Base-by-base conservation (phyloP, 257 asterid genomes). In the Solanum chmielewskii region DNA sequence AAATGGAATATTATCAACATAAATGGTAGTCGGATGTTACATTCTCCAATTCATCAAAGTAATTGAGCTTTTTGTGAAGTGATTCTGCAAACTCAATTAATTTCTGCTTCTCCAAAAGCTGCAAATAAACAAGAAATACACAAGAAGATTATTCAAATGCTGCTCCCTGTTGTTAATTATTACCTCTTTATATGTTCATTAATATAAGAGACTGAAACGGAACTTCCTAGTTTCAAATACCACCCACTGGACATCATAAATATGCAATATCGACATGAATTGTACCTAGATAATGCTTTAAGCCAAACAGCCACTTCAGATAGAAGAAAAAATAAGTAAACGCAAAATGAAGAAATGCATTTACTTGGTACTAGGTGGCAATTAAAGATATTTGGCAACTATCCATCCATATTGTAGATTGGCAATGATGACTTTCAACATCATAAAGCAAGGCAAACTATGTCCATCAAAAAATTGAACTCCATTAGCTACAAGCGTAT, bases 41-140 rank as follows among this genome's bases (percentile, higher is more conserved):
- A 92, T 97, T 97, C 94, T 97, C 99, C 92, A 97, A 91, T 92
- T 97, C 99, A 92, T 97, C 99, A 18, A 97, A 97, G 94, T 97
- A 97, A 90, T 92, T 96, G 91, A 97, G 99, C 93, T 97, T 97
- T 89, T 91, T 93, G 80, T 96, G 99, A 88, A 97, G 98, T 86
- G 99, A 97, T 90, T 97, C 99, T 84, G 99, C 98, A 91, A 96
- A 97, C 88, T 95, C 98, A 86, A 96, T 93, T 84, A 96, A 91
- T 91, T 91, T 95, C 91, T 95, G 98, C 94, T 97, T 97, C 95
- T 97, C 99, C 93, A 97, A 86, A 47, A 97, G 93, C 99, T 97
- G 94, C 93, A 95, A 88, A 91, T 80, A 86, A 89, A 86, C 52
- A 88, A 70, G 52, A 92, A 80, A 64, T 41, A 62, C 83, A 83